Conservation (phyloP, 2,329 filamentous ascomycete species). For the Exophiala xenobiotica region DNA sequence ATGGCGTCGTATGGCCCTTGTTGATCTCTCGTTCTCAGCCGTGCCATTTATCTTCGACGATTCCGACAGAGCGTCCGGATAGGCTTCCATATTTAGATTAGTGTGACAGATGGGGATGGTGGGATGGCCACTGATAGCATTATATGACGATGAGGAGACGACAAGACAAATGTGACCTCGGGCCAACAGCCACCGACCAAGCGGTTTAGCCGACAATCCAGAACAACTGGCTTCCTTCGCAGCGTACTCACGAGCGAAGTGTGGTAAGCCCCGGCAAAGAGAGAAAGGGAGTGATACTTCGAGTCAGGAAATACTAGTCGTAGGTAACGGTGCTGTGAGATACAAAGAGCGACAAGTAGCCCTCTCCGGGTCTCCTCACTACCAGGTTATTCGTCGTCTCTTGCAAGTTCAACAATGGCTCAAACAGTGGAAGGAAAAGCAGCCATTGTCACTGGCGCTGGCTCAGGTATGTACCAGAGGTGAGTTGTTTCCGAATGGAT, state of each 20-base stretch:
- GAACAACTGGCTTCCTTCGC: too few relatives aligned
- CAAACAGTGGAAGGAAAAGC: slow-evolving; percentile 33
- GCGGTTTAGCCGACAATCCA: too few relatives aligned
- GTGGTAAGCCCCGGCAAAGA: too few relatives aligned
- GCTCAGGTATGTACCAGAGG: slow-evolving; percentile 43
- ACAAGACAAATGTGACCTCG: neutral
- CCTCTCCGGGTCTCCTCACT: too few relatives aligned
- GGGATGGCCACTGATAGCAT: neutral
- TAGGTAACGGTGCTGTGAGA: too few relatives aligned
- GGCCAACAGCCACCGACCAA: neutral
- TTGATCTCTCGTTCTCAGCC: neutral
- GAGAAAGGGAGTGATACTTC: neutral
- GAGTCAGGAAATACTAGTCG: neutral
- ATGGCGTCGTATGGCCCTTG: neutral
- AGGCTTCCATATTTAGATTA: slow-evolving; percentile 4
- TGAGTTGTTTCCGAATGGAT: neutral
- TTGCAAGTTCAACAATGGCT: slow-evolving; percentile 15
- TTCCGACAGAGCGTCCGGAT: slow-evolving; percentile 4
- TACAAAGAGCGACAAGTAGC: too few relatives aligned
- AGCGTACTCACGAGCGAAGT: too few relatives aligned
- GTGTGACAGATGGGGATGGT: neutral
- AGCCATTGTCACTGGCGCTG: slow-evolving; percentile 56
- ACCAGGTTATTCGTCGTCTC: neutral
- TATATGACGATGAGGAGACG: neutral
- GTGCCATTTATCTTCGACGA: neutral